Conservation (phyloP, 805 yeast genomes). For the Hanseniaspora lachancei region DNA sequence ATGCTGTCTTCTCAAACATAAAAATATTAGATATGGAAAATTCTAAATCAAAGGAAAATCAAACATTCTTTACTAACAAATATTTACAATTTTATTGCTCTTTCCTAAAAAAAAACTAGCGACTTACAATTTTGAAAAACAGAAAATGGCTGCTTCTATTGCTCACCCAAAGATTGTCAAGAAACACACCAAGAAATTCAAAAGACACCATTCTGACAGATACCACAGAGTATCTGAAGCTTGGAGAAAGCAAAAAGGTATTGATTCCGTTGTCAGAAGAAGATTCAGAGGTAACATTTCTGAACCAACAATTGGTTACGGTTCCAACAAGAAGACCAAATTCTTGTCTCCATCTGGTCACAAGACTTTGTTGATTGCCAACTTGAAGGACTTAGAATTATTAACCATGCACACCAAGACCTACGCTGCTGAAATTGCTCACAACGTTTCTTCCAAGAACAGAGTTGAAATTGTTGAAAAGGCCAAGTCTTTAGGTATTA, state of each 20-base stretch:
- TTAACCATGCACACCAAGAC: conserved; percentile 94
- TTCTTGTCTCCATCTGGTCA: conserved; percentile 94
- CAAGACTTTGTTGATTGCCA: conserved; percentile 89
- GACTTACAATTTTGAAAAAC: neutral
- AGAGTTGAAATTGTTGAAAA: conserved; percentile 90
- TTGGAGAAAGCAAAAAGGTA: conserved; percentile 99
- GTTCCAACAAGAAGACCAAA: conserved; percentile 98
- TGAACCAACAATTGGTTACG: conserved; percentile 99
- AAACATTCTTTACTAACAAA: conserved; percentile 1
- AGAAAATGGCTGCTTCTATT: conserved; percentile 85
- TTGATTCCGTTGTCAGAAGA: conserved; percentile 99
- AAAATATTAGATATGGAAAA: too few species aligned
- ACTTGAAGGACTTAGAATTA: conserved; percentile 86
- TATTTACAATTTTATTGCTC: neutral
- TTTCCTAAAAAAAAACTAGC: neutral
- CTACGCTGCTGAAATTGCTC: conserved; percentile 99
- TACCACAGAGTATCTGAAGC: conserved; percentile 94
- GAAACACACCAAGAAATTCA: conserved; percentile 97
- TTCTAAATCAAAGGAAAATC: too few species aligned
- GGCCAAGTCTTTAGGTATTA: conserved; percentile 96
- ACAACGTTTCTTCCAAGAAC: conserved; percentile 96
- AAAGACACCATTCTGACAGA: conserved; percentile 99
- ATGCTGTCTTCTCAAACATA: too few species aligned
- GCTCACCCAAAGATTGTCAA: conserved; percentile 99
- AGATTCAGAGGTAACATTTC: conserved; percentile 98